These are phyloP conservation scores for Melanogaster broomeanus DNA, from an alignment of 768 basidiomycete genomes.

Conservation along the genomic window DNA sequence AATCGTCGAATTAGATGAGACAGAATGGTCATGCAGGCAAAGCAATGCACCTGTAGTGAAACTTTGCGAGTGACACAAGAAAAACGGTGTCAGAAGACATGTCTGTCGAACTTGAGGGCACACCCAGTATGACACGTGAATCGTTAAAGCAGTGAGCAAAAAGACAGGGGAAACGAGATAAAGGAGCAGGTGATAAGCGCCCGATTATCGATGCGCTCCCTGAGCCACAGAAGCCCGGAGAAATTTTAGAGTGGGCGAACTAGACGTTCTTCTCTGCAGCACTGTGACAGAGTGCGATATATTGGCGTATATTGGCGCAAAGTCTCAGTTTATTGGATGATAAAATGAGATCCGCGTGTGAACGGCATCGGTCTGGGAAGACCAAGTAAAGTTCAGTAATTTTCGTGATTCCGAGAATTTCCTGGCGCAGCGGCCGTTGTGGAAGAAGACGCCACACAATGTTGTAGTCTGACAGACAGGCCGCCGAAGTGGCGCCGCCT, in stretches of 20 bases:
- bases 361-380: conserved; percentile 12
- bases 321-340: conserved; percentile 11
- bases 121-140: background rate
- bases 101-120: background rate
- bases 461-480: too few relatives aligned
- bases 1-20: background rate
- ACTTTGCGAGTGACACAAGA: background rate
- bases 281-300: conserved; percentile 15
- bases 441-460: conserved; percentile 2
- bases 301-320: conserved; percentile 9
- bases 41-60: conserved; percentile 10
- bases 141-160: background rate
- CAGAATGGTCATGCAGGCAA: conserved; percentile 3
- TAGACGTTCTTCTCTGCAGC: conserved; percentile 19
- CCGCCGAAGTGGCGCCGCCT: too few relatives aligned
- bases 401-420: conserved; percentile 10
- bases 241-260: conserved; percentile 22
- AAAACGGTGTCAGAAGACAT: background rate
- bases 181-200: conserved; percentile 19
- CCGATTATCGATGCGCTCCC: conserved; percentile 25
- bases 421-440: background rate
- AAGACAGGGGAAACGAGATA: background rate
- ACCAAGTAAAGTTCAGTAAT: conserved; percentile 15
- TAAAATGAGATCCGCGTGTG: conserved; percentile 14
- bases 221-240: conserved; percentile 27